Evolutionary conservation across 345 rosid species (phyloP), one percentile per base, ranked within the genome.

Genomic region (Camelina laxa): DNA sequence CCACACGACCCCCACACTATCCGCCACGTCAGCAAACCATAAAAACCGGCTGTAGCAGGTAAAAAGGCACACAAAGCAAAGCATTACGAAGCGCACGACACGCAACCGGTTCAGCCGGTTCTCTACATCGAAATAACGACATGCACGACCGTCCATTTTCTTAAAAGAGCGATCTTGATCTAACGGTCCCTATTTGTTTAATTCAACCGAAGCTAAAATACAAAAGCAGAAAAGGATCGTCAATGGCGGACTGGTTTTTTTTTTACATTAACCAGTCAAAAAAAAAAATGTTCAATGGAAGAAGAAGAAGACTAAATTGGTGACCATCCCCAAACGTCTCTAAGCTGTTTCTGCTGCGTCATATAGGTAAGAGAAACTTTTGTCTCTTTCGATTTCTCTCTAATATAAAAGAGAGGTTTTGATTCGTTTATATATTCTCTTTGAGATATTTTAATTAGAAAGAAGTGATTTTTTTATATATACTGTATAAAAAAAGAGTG

Each of bases 41-140:
- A 12, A 16, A 16, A 36, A 73, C 85, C 80, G 82, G 84, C 72
- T 48, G 60, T 60, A 75, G 66, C 75, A 71, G 75, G 82, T 72
- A 17, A 45, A 27, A 38, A 69, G 49, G 45, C 74, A 51, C 67
- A 44, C 41, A 14, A n/a, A 38, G 49, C 65, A 36, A 38, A 44
- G 14, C 79, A 24, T 38, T 8, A 49, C 41, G 19, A 14, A 19
- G 81, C 83, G 63, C 68, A 45, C 45, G 73, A 82, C 88, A 82
- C 47, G 81, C 81, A 83, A 27, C 87, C 85, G 82, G 70, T 69
- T 66, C 53, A 72, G 66, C 81, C 78, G 82, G 82, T 87, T 7
- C n/a, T 42, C 14, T 27, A 2, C 42, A 7, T 4, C 55, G 10
- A 31, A 4, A 48, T 4, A 30, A 39, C 77, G 48, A 75, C 84